phyloP scores from a whole-genome alignment of 1,284 basidiomycete genomes.

The Moesziomyces parantarcticus region DNA sequence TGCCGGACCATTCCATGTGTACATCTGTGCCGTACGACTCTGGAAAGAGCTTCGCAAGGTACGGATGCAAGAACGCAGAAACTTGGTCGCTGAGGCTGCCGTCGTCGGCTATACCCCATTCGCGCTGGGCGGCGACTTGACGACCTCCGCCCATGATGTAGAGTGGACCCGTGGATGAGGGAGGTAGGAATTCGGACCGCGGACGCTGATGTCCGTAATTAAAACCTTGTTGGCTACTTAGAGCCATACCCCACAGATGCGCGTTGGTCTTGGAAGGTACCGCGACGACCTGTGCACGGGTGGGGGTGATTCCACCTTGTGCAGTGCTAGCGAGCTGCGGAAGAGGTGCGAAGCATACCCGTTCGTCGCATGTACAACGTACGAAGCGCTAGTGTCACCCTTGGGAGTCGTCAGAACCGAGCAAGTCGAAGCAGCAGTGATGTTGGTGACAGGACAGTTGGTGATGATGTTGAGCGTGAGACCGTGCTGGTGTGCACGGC shows the following conservation, averaged over 20 bases:
- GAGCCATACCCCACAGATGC: conserved; percentile 31
- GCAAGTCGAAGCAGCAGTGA: background rate
- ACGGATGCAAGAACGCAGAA: conserved; percentile 63
- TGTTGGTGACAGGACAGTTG: conserved; percentile 24
- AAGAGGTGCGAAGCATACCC: conserved; percentile 79
- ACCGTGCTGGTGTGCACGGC: conserved; percentile 7
- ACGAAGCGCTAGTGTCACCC: conserved; percentile 71
- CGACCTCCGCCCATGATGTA: conserved; percentile 81
- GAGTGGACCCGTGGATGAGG: conserved; percentile 56
- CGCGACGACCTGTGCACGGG: conserved; percentile 79
- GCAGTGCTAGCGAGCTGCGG: conserved; percentile 73
- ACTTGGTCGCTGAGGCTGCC: conserved; percentile 72
- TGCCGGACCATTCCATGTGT: conserved; percentile 78
- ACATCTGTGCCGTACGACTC: conserved; percentile 72
- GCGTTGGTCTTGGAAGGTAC: conserved; percentile 71
- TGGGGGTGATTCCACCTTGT: conserved; percentile 73
- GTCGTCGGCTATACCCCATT: conserved; percentile 76
- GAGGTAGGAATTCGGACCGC: background rate
- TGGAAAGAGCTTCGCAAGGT: conserved; percentile 68
- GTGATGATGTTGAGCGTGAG: conserved; percentile 32
- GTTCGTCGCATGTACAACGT: conserved; percentile 83
- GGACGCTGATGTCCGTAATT: conserved; percentile 85
- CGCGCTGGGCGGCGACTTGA: conserved; percentile 71
- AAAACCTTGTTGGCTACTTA: conserved; percentile 70
- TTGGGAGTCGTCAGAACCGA: conserved; percentile 2